Evolutionary conservation across 2,329 filamentous ascomycete genomes (phyloP).

Genomic region (Alternaria alternata): DNA sequence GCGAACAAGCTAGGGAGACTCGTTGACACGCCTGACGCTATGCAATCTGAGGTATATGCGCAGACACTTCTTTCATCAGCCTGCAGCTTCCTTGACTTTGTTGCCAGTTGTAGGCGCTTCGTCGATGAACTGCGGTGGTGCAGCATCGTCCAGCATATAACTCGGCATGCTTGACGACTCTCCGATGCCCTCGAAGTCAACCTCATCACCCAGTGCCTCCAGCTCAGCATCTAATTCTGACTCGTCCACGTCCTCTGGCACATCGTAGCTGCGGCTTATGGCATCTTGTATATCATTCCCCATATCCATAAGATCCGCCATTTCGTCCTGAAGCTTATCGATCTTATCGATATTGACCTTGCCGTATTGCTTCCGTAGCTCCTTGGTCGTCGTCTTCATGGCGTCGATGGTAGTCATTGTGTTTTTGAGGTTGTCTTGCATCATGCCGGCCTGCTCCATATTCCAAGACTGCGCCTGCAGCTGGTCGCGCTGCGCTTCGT

Average conservation of each 20-base stretch:
- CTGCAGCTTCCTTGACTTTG: slow-evolving; percentile 83
- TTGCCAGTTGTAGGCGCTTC: slow-evolving; percentile 73
- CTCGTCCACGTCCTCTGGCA: slow-evolving; percentile 97
- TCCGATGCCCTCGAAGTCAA: slow-evolving; percentile 80
- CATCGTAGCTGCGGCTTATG: slow-evolving; percentile 87
- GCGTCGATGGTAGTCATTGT: slow-evolving; percentile 98
- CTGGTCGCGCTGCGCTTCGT: slow-evolving; percentile 93
- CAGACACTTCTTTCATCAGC: slow-evolving; percentile 41
- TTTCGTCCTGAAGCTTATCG: slow-evolving; percentile 96
- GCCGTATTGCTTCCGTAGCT: slow-evolving; percentile 90
- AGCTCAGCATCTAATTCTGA: slow-evolving; percentile 94
- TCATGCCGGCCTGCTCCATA: slow-evolving; percentile 97
- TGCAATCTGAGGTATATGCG: neutral
- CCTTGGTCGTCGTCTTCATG: slow-evolving; percentile 96
- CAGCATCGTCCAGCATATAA: slow-evolving; percentile 88
- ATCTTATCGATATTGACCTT: slow-evolving; percentile 98
- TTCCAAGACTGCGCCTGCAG: slow-evolving; percentile 96
- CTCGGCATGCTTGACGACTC: slow-evolving; percentile 72
- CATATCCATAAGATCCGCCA: slow-evolving; percentile 97
- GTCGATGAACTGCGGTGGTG: slow-evolving; percentile 87
- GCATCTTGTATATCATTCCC: slow-evolving; percentile 99
- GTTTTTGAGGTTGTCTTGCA: slow-evolving; percentile 98
- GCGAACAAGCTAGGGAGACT: neutral
- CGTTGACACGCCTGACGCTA: neutral
- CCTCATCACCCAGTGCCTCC: slow-evolving; percentile 91